Percentiles rank a stretch among this genome's conserved stretches.
Conservation (phyloP, 306 rosid genomes). For the Cajanus cajan region DNA sequence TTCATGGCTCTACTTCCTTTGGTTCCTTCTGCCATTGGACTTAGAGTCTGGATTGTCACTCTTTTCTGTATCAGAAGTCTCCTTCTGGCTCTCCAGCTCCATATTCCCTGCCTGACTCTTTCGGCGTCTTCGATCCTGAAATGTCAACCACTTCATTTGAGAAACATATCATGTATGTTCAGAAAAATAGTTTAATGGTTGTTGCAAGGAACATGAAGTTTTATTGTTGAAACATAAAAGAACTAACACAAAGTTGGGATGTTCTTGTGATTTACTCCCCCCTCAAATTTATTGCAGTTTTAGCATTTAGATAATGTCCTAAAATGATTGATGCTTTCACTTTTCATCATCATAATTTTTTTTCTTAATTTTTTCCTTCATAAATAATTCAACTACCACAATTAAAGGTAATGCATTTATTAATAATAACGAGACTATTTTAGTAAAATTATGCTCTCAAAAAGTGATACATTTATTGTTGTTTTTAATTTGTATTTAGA, state of each 20-base stretch:
- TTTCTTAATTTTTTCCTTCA: too few species aligned
- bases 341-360: too few species aligned
- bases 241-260: slow-evolving; percentile 6
- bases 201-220: slow-evolving; percentile 6
- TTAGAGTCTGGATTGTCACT: slow-evolving; percentile 47
- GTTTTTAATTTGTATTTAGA: too few species aligned
- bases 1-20: slow-evolving; percentile 36
- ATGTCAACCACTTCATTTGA: slow-evolving; percentile 8
- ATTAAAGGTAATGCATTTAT: too few species aligned
- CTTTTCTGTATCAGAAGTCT: slow-evolving; percentile 55
- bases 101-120: slow-evolving; percentile 48
- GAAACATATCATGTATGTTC: slow-evolving; percentile 18
- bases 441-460: too few species aligned
- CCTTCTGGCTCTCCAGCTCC: slow-evolving; percentile 41
- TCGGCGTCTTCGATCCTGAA: slow-evolving; percentile 72
- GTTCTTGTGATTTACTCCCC: not conserved
- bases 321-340: too few species aligned
- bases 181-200: not conserved
- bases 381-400: too few species aligned
- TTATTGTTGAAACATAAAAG: not conserved
- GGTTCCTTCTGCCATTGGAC: slow-evolving; percentile 48
- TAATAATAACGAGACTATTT: too few species aligned
- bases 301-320: too few species aligned
- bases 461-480: too few species aligned
- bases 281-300: too few species aligned